A percentile compares a stretch with the other conserved stretches of the same genome.
Evolutionary conservation across 345 rosid genomes (phyloP).

Genomic region (Eucalyptus caleyi): DNA sequence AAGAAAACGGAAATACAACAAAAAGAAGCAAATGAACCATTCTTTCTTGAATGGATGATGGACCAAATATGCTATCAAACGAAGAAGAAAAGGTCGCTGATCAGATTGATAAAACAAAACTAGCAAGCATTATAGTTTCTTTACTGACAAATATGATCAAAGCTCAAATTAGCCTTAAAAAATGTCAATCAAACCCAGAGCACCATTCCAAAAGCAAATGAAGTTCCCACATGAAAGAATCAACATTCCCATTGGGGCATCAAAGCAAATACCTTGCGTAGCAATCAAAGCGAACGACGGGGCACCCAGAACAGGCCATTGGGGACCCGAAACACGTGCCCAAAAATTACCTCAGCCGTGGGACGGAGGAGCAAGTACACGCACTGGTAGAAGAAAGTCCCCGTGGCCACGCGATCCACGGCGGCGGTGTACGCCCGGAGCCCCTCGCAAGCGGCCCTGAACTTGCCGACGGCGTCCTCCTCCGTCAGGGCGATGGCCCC

Average conservation of each 20-base stretch:
- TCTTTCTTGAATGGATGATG: neutral
- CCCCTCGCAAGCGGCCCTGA: conserved; percentile 51
- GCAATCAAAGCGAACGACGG: fast-evolving
- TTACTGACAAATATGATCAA: neutral
- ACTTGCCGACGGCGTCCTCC: conserved; percentile 52
- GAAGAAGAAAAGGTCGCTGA: fast-evolving
- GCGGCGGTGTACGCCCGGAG: conserved; percentile 34
- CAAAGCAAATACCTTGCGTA: no score
- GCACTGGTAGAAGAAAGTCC: conserved; percentile 69
- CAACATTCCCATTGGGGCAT: neutral
- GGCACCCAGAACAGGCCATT: neutral
- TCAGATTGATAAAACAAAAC: neutral
- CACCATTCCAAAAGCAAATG: neutral
- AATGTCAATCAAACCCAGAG: neutral
- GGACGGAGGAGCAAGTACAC: conserved; percentile 61
- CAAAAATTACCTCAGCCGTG: conserved; percentile 42
- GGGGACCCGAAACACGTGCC: neutral
- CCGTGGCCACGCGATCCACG: conserved; percentile 52
- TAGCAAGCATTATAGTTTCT: neutral
- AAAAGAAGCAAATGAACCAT: neutral
- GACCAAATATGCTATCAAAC: neutral
- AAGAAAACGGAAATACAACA: neutral
- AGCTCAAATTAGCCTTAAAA: neutral
- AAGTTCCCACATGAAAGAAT: fast-evolving
- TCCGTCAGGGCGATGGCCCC: conserved; percentile 43